Base-by-base conservation (phyloP, 1,139 yeast species). In the Geotrichum restrictum region DNA sequence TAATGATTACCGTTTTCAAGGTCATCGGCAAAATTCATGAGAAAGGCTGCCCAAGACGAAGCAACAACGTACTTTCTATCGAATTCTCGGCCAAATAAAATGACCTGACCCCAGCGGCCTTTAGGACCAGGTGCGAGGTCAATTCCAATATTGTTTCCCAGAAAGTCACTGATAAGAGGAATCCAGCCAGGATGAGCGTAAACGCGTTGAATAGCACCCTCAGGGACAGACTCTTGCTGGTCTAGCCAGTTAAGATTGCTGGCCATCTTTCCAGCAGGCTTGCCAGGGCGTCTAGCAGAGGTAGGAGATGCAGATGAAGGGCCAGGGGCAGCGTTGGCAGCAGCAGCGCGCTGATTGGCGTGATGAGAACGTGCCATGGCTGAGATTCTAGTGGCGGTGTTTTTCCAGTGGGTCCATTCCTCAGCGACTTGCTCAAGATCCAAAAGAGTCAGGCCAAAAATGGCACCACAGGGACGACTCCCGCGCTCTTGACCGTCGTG, bases 111-210 rank as follows among this genome's bases (percentile, higher is more conserved):
- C 74, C 82, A 77, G 43, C 70, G 74, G 32, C 96, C 96, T 16
- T 73, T 70, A 2, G 81, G 74, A 3, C 88, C 96, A 0, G 97
- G 97, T 1, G 93, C 85, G 56, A 91, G 74, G 69, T 91, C 98
- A 13, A 91, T 76, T 47, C 91, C 98, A 51, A 91, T 82, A 64
- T 88, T 88, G 70, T 91, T 91, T 18, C 98, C 98, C 10, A 86
- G 83, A 56, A 81, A 82, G 66, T 91, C 98, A 11, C 95, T 87
- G 19, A 88, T 80, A 43, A 91, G 69, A 1, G 98, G 98, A 52
- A 91, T 83, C 98, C 98, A 91, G 64, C 79, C 81, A 5, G 88
- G 82, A 67, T 88, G 89, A 1, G 96, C 93, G 70, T 87, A 91
- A 1, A 80, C 81, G 2, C 78, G 74, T 63, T 85, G 87, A 32